Evolutionary conservation across 2,329 filamentous ascomycete genomes (phyloP).

Genomic region (Chrysosphaeria jannelii): DNA sequence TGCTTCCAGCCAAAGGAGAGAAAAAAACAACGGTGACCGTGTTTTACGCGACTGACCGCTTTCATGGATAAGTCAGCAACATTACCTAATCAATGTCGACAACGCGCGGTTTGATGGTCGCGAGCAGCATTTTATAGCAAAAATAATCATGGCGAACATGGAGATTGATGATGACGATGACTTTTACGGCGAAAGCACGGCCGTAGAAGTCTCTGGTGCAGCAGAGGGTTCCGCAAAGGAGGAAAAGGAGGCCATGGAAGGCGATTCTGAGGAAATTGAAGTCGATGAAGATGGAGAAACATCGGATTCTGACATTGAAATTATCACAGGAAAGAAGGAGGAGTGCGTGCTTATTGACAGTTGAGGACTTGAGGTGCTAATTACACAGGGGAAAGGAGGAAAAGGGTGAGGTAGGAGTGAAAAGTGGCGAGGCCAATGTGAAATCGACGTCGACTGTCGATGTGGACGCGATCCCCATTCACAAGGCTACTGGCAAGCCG

Average conservation of each 20-base stretch:
- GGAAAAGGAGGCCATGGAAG: slow-evolving; percentile 23
- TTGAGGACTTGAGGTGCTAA: too few species aligned
- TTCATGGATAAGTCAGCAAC: too few species aligned
- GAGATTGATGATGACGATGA: slow-evolving; percentile 39
- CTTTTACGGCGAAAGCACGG: too few species aligned
- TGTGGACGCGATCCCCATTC: slow-evolving; percentile 52
- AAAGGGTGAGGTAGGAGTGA: slow-evolving; percentile 23
- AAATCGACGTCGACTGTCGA: slow-evolving; percentile 64
- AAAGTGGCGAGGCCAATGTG: too few species aligned
- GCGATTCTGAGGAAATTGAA: slow-evolving; percentile 17
- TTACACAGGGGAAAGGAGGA: slow-evolving; percentile 34
- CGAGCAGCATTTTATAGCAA: neutral
- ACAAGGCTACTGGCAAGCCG: slow-evolving; percentile 53
- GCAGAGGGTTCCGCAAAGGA: slow-evolving; percentile 17
- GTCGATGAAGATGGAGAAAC: slow-evolving; percentile 28
- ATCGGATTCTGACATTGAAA: slow-evolving; percentile 24
- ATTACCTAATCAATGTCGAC: too few species aligned
- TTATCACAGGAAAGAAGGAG: slow-evolving; percentile 40
- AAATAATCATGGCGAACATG: slow-evolving; percentile 12
- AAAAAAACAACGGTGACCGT: too few species aligned
- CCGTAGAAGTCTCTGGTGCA: too few species aligned
- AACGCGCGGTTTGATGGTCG: too few species aligned
- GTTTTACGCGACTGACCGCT: too few species aligned
- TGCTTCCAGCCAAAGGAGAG: too few species aligned
- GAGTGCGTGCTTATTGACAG: too few species aligned